A percentile compares a stretch with the other conserved stretches of the same genome.
These are phyloP conservation scores for Rhodotorula graminis DNA, from an alignment of 768 basidiomycete genomes.

Conservation along the genomic window DNA sequence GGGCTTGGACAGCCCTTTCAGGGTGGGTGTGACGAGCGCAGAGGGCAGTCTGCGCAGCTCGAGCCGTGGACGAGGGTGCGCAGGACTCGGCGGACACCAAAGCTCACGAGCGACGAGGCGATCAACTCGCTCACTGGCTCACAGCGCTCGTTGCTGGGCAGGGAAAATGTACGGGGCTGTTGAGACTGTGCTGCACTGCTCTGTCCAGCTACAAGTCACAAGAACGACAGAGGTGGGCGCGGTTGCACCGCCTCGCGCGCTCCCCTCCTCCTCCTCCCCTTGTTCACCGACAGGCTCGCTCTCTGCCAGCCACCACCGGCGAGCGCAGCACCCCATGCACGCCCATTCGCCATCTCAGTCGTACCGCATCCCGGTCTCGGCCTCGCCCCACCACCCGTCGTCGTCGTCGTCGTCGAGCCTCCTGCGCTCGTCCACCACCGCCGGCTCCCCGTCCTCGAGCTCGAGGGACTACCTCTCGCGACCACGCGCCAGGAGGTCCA, in stretches of 20 bases:
- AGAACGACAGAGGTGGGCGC: too few species aligned
- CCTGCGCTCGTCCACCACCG: background rate
- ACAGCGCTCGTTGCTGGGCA: too few species aligned
- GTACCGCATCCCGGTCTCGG: conserved; percentile 4
- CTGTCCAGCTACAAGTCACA: too few species aligned
- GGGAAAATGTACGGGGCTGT: too few species aligned
- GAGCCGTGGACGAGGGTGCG: too few species aligned
- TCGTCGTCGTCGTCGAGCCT: background rate
- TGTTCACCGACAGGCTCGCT: too few species aligned
- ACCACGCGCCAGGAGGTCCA: background rate
- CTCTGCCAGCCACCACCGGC: background rate
- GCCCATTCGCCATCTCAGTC: background rate
- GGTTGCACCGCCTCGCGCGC: too few species aligned
- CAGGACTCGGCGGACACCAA: too few species aligned
- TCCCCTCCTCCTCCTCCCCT: too few species aligned
- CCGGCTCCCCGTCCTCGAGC: background rate
- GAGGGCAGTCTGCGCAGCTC: background rate
- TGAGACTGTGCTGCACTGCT: too few species aligned
- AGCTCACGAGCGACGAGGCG: too few species aligned
- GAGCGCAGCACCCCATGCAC: background rate
- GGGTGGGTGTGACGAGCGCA: background rate
- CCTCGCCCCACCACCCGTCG: background rate
- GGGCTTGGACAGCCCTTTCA: conserved; percentile 31
- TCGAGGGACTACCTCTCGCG: background rate
- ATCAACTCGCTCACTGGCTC: background rate